Conservation (phyloP, 192 early-diverging fungal genomes). For the Mortierella hygrophila region DNA sequence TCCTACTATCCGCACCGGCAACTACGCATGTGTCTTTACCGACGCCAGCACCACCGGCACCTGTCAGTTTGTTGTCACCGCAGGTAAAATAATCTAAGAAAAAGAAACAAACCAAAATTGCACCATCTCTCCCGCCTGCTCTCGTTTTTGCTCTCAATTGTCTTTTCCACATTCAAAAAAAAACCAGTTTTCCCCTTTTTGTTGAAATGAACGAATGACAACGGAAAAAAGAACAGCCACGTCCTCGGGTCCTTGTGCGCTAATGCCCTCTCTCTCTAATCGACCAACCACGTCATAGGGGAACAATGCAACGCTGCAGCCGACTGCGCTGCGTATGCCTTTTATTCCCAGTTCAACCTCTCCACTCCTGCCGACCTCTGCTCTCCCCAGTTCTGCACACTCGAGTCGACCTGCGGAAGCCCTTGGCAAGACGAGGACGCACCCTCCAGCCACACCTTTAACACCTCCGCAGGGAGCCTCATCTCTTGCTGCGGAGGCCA, state of each 20-base stretch:
- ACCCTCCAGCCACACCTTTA: slow-evolving; percentile 53
- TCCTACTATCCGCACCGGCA: slow-evolving; percentile 49
- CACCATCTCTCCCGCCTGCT: too few species aligned
- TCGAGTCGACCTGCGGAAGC: slow-evolving; percentile 72
- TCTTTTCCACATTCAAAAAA: background rate
- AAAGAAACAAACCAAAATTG: background rate
- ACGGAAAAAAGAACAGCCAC: background rate
- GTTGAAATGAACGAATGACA: background rate
- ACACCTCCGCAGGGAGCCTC: slow-evolving; percentile 30
- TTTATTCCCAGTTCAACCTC: slow-evolving; percentile 43
- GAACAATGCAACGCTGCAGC: slow-evolving; percentile 62
- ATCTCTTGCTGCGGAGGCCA: slow-evolving; percentile 70
- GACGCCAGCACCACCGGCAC: slow-evolving; percentile 10
- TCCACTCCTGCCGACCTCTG: slow-evolving; percentile 54
- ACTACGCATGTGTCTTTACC: slow-evolving; percentile 67
- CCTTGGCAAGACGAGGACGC: slow-evolving; percentile 68
- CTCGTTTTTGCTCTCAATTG: background rate
- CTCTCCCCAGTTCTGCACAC: slow-evolving; percentile 66
- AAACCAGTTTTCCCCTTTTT: background rate
- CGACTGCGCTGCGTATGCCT: slow-evolving; percentile 69
- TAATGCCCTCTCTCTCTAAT: slow-evolving; percentile 1
- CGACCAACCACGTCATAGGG: slow-evolving; percentile 13
- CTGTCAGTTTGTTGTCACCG: slow-evolving; percentile 71
- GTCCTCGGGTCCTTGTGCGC: background rate
- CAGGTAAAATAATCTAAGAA: slow-evolving; percentile 46